Conservation (phyloP, 2,329 filamentous ascomycete genomes). For the Colletotrichum plurivorum region DNA sequence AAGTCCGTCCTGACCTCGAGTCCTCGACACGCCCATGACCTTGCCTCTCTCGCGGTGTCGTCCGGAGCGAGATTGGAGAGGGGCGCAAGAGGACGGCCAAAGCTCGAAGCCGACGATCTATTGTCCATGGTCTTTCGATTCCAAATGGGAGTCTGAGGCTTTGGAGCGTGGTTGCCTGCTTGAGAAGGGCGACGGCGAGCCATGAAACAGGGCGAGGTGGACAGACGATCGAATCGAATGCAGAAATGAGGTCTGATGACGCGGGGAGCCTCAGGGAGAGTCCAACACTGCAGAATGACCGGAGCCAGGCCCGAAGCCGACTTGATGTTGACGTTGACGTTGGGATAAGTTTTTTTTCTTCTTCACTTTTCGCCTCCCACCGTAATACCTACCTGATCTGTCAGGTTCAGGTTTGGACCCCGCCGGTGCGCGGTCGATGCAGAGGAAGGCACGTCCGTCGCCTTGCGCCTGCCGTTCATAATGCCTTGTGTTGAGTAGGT, state of each 20-base stretch:
- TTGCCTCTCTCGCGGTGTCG: conserved; percentile 3
- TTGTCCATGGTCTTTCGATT: conserved; percentile 10
- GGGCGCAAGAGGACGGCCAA: conserved; percentile 2
- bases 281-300: not conserved
- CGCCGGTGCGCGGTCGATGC: conserved; percentile 20
- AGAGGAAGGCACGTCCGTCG: not conserved
- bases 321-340: conserved; percentile 27
- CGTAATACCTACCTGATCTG: too few species aligned
- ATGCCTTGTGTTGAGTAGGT: not conserved
- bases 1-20: conserved; percentile 10
- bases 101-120: conserved; percentile 7
- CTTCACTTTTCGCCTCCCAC: conserved; percentile 1
- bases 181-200: conserved; percentile 1
- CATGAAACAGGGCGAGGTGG: conserved; percentile 23
- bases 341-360: conserved; percentile 28
- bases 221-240: conserved; percentile 26
- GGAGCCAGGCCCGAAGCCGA: conserved; percentile 27
- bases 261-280: not conserved
- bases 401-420: conserved; percentile 21
- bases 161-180: conserved; percentile 12
- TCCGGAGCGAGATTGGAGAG: conserved; percentile 29
- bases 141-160: conserved; percentile 16
- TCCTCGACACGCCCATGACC: not conserved
- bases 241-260: conserved; percentile 11
- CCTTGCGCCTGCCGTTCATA: not conserved